Base-by-base conservation (phyloP, 352 stramenopile genomes). In the Phytophthora cactorum region DNA sequence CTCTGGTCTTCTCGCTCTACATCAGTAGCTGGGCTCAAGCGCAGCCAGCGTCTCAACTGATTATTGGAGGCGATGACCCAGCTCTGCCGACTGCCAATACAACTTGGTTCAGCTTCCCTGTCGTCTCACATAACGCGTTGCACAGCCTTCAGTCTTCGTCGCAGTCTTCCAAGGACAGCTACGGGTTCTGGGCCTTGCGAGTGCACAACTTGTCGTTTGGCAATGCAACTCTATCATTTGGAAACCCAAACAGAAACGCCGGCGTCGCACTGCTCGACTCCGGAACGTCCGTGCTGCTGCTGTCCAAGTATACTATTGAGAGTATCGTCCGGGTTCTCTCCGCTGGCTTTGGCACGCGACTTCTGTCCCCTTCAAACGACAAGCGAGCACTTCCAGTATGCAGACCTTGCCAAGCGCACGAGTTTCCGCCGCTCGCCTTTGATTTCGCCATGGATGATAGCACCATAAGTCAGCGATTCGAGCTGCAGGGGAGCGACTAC, bases 401-500 rank as follows among this genome's bases (percentile, higher is more conserved):
- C 50, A 28, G 61, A 3, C 47, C 22, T 12, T 75, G 62, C 28
- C 55, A 63, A 45, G 50, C 39, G 36, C 46, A 75, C 25, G 68
- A 71, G 43, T 77, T 74, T 45, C 65, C 64, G 9, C 27, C 60
- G 2, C 50, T 77, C 34, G 44, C 11, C 15, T 58, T 77, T 14
- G 39, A 60, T 6, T 62, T 74, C 11, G 29, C 52, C 38, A n/a
- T 47, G 17, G 12, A 38, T 3, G 39, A 54, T 44, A 41, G 47
- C 3, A 15, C 17, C 25, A 66, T n/a, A 5, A 63, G 7, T 1
- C 63, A 69, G 32, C 52, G 36, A 38, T 46, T 74, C 15, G 46
- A 60, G 22, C 47, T 75, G 14, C 55, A 59, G n/a, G 53, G 57
- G 17, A 67, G 52, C n/a, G 63, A 78, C 45, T 75, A 73, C 46